These are phyloP conservation scores for Nitzschia palea DNA, from an alignment of 108 stramenopile genomes.

Conservation along the genomic window DNA sequence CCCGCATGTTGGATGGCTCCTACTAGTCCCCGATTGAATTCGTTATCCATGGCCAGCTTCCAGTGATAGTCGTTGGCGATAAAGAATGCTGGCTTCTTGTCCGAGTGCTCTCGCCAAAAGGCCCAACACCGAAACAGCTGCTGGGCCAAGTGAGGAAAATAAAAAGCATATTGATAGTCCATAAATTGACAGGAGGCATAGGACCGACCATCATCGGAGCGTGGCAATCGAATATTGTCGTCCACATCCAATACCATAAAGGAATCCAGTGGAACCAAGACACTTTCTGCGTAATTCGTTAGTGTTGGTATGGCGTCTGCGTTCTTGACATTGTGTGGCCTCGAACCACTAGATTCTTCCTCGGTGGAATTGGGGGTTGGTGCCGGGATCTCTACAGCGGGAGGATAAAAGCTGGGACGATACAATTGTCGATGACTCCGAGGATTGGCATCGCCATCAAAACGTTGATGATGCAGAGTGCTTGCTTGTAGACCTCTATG, in stretches of 20 bases:
- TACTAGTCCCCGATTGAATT: conserved; percentile 7
- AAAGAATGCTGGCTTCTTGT: conserved; percentile 14
- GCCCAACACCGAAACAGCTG: conserved; percentile 28
- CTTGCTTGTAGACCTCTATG: no score
- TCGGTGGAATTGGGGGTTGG: not conserved
- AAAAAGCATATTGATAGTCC: conserved; percentile 16
- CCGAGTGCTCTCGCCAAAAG: conserved; percentile 18
- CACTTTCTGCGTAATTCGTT: not conserved
- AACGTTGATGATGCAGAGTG: no score
- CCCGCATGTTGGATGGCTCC: not conserved
- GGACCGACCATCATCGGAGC: no score
- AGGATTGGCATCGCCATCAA: no score
- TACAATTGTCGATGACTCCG: not conserved
- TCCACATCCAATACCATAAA: conserved; percentile 7
- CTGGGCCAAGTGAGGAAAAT: conserved; percentile 33
- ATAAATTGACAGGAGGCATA: conserved; percentile 10
- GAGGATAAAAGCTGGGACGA: conserved; percentile 9
- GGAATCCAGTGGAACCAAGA: not conserved
- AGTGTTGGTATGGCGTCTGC: not conserved
- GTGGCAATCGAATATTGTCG: no score
- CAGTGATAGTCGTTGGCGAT: conserved; percentile 1
- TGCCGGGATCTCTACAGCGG: not conserved
- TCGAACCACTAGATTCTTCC: not conserved
- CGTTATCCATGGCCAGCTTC: conserved; percentile 16
- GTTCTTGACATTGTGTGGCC: not conserved